These are phyloP conservation scores for Phyllosticta paracitricarpa DNA, from an alignment of 2,329 filamentous ascomycete species.

Conservation along the genomic window DNA sequence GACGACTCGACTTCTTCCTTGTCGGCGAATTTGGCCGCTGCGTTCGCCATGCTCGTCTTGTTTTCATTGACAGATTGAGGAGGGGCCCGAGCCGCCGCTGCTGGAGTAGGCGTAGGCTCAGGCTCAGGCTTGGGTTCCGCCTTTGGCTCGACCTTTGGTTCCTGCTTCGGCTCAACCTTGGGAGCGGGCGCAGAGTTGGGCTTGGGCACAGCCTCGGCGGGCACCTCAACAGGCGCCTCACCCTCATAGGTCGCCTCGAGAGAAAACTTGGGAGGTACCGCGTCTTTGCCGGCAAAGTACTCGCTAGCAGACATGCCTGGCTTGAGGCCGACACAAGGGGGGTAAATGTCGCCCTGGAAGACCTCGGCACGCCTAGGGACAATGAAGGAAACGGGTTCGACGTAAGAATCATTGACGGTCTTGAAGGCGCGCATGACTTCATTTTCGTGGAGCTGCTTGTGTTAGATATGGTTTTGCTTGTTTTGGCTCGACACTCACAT, in stretches of 20 bases:
- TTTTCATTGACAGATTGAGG: constrained; percentile 72
- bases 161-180: constrained; percentile 42
- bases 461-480: constrained; percentile 12
- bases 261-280: constrained; percentile 80
- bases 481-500: constrained; percentile 43
- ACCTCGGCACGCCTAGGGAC: constrained; percentile 87
- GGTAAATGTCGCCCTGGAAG: constrained; percentile 96
- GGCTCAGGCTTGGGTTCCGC: constrained; percentile 35
- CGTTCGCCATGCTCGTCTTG: constrained; percentile 72
- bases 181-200: constrained; percentile 27
- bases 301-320: constrained; percentile 70
- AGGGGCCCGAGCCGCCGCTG: constrained; percentile 36
- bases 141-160: constrained; percentile 41
- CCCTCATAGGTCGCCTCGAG: constrained; percentile 88
- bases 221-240: constrained; percentile 64
- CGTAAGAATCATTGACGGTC: constrained; percentile 87
- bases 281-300: constrained; percentile 81
- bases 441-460: constrained; percentile 70
- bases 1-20: constrained; percentile 50
- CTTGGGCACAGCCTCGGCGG: constrained; percentile 54
- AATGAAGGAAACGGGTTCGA: constrained; percentile 96
- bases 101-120: constrained; percentile 34
- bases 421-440: constrained; percentile 95
- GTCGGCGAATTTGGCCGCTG: constrained; percentile 81
- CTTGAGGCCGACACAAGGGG: constrained; percentile 70